Evolutionary conservation across 169 alveolate genomes (phyloP), one percentile per base, ranked within the genome.

Genomic region (Amoebophrya sp.): DNA sequence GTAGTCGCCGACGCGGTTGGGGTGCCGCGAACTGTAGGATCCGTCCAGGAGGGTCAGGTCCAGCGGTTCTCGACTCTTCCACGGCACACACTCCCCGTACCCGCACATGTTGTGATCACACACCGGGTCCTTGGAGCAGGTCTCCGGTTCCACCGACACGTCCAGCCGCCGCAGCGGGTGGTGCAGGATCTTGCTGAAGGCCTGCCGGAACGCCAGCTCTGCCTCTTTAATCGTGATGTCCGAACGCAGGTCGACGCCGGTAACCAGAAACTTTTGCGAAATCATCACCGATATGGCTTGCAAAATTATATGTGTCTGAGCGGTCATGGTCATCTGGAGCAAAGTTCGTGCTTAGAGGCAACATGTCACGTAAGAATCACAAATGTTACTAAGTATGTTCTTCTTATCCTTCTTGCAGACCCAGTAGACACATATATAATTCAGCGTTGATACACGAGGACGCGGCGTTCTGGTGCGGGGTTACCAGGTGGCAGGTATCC

Each of bases 1-100:
- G 83, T 66, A 66, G 35, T 66, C 83, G 83, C 83, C 83, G 83
- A 66, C 39, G 35, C 83, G 83, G 83, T 66, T 66, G 38, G 83
- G 83, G 35, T 66, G 83, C 32, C 83, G 83, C 2, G 38, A 25
- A 66, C 32, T 1, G 18, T 66, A 66, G 18, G 32, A 7, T 25
- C 83, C 83, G 35, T 66, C 83, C 39, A 66, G 35, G 10, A 66
- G 35, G 10, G 35, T 25, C 83, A 66, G 1, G 7, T 66, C 39
- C 83, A n/a, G 18, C 1, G 83, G 83, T 25, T 66, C 83, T 2
- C 83, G 83, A 66, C 32, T 1, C 83, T 66, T 66, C 83, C 83
- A 66, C 83, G 83, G 83, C 83, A 66, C 83, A 25, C 83, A 66
- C 18, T 66, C 83, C 32, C 83, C 83, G 83, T 66, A 66, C 32